Base-by-base conservation (phyloP, 2,329 filamentous ascomycete genomes). In the Cladosporium oxysporum region DNA sequence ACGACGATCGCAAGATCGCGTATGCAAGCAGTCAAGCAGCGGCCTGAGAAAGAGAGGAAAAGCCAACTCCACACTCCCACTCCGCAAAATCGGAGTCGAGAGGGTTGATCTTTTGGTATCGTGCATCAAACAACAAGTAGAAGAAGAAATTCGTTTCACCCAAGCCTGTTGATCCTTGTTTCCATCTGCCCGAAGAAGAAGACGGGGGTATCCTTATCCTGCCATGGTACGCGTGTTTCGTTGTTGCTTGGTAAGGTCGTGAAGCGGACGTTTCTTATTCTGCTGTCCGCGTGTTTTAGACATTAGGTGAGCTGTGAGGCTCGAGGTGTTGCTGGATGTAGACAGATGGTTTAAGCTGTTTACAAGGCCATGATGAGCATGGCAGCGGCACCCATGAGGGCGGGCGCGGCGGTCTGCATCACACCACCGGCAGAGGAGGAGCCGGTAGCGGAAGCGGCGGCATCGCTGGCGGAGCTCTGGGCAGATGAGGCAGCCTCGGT, bases 291-390 rank as follows among this genome's bases (percentile, higher is more conserved):
- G 57, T 23, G 23, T 14, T 26, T 58, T 58, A 63, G 50, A 63
- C 61, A 63, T 63, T 63, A 63, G 26, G 18, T 57, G 61, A 57
- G 49, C 50, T 26, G 16, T 18, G 50, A 55, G 50, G 61, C 35
- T 33, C 50, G 33, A 21, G 37, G 29, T n/a, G 16, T 28, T n/a
- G 28, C 10, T 55, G 57, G 26, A 16, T 29, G 28, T 62, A 31
- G 8, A 21, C 18, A 61, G n/a, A 26, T n/a, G 12, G 6, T 35
- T 33, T 18, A 55, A n/a, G 14, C 47, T 28, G 44, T 63, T 72
- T 75, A 75, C 35, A 77, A 69, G 47, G 74, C 73, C 63, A 80
- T 83, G 3, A 83, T 84, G 18, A 82, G 83, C 3, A 78, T 63
- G 44, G 72, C 74, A 62, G 71, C 76, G 60, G 74, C 74, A 66